phyloP scores from a whole-genome alignment of 495 filamentous ascomycete species.

The Penicillium coffeae region DNA sequence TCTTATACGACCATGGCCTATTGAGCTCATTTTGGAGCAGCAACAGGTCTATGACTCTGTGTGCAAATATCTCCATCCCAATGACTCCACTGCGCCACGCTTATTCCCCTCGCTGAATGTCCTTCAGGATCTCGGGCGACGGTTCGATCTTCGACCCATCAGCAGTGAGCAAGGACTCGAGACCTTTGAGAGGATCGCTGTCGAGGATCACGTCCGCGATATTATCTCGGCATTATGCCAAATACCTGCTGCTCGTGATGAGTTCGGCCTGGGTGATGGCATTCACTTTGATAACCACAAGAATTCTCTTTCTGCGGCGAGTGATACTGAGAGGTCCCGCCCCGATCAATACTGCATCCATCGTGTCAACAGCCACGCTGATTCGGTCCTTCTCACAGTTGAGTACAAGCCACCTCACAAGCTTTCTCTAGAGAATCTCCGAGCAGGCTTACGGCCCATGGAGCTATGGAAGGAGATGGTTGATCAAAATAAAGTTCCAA shows the following conservation, averaged over 20 bases:
- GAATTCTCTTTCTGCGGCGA: neutral
- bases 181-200: neutral
- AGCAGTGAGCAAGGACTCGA: neutral
- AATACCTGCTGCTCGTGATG: neutral
- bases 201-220: neutral
- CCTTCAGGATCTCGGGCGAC: neutral
- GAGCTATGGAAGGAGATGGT: constrained; percentile 19
- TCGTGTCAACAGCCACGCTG: constrained; percentile 16
- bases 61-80: neutral
- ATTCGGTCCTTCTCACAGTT: constrained; percentile 21
- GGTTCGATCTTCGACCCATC: neutral
- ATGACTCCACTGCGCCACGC: neutral
- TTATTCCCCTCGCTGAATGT: neutral
- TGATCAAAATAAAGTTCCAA: constrained; percentile 14
- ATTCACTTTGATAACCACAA: neutral
- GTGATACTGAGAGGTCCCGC: neutral
- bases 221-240: neutral
- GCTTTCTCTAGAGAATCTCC: constrained; percentile 24
- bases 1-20: neutral
- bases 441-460: constrained; percentile 23
- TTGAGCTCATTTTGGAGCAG: neutral
- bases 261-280: neutral
- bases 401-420: constrained; percentile 39
- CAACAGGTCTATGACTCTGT: neutral
- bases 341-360: constrained; percentile 24